These are phyloP conservation scores for Paraconiothyrium brasiliense DNA, from an alignment of 2,329 filamentous ascomycete species.

Conservation along the genomic window DNA sequence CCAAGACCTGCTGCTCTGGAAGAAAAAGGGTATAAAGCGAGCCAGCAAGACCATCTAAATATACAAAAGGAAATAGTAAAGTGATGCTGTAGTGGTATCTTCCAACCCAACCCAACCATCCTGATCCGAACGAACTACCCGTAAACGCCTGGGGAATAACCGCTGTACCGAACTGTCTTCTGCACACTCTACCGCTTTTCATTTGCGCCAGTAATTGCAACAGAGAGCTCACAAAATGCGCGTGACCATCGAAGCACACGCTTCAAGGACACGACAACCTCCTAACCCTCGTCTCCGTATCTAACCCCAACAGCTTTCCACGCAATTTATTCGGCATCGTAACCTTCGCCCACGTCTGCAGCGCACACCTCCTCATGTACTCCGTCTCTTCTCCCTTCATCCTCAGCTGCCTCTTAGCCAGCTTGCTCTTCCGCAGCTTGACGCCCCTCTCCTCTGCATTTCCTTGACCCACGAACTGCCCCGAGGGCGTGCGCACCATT, in stretches of 20 bases:
- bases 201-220: too few species aligned
- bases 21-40: not conserved
- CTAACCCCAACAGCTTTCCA: conserved; percentile 30
- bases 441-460: conserved; percentile 35
- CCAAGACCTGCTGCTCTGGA: not conserved
- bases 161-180: not conserved
- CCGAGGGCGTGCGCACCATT: conserved; percentile 25
- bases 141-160: not conserved
- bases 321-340: conserved; percentile 38
- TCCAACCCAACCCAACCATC: conserved; percentile 18
- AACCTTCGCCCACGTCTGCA: conserved; percentile 54
- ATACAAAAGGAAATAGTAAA: conserved; percentile 6
- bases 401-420: conserved; percentile 57
- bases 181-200: not conserved
- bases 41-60: not conserved
- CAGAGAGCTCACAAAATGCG: too few species aligned
- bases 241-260: conserved; percentile 11
- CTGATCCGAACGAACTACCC: conserved; percentile 2
- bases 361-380: conserved; percentile 53
- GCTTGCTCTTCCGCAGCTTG: conserved; percentile 50
- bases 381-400: conserved; percentile 56
- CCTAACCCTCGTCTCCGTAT: conserved; percentile 32
- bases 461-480: conserved; percentile 18
- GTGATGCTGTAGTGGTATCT: conserved; percentile 24
- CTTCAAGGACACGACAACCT: conserved; percentile 41